Percentiles rank a stretch among this genome's conserved stretches.
These are phyloP conservation scores for Kalaharituber pfeilii DNA, from an alignment of 2,329 filamentous ascomycete genomes.

Conservation along the genomic window DNA sequence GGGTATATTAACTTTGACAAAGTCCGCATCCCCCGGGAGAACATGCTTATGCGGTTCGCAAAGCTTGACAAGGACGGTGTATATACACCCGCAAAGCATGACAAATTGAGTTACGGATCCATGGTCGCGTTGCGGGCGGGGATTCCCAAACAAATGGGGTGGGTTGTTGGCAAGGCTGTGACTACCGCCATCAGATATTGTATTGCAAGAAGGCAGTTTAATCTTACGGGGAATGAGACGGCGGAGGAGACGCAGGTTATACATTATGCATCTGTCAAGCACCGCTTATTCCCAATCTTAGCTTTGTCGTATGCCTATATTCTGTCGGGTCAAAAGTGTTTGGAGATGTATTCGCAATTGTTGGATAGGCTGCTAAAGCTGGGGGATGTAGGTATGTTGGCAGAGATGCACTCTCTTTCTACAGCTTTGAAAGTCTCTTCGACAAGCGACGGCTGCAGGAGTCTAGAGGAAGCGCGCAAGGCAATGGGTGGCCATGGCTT, in stretches of 20 bases:
- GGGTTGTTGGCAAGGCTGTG: conserved; percentile 25
- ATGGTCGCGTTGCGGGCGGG: conserved; percentile 25
- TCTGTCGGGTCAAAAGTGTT: conserved; percentile 14
- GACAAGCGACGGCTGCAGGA: conserved; percentile 21
- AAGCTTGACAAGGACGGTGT: conserved; percentile 24
- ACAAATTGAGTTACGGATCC: conserved; percentile 25
- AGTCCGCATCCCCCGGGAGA: conserved; percentile 25
- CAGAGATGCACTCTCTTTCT: conserved; percentile 22
- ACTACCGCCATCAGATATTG: conserved; percentile 27
- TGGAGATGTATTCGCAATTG: conserved; percentile 13
- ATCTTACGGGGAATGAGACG: conserved; percentile 2
- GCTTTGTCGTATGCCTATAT: conserved; percentile 23
- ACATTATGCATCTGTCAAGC: conserved; percentile 23
- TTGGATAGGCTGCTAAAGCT: conserved; percentile 9
- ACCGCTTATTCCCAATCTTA: conserved; percentile 22
- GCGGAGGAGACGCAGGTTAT: conserved; percentile 19
- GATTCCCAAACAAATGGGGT: conserved; percentile 22
- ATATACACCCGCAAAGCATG: conserved; percentile 23
- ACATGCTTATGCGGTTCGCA: conserved; percentile 25
- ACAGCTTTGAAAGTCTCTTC: conserved; percentile 24
- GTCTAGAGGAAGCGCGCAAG: conserved; percentile 27
- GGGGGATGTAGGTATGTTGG: conserved; percentile 10
- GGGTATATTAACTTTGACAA: conserved; percentile 26
- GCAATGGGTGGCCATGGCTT: conserved; percentile 32
- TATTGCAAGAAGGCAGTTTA: conserved; percentile 22